Evolutionary conservation across 176 grass and related monocot genomes (phyloP).

Genomic region (Phoenix dactylifera): DNA sequence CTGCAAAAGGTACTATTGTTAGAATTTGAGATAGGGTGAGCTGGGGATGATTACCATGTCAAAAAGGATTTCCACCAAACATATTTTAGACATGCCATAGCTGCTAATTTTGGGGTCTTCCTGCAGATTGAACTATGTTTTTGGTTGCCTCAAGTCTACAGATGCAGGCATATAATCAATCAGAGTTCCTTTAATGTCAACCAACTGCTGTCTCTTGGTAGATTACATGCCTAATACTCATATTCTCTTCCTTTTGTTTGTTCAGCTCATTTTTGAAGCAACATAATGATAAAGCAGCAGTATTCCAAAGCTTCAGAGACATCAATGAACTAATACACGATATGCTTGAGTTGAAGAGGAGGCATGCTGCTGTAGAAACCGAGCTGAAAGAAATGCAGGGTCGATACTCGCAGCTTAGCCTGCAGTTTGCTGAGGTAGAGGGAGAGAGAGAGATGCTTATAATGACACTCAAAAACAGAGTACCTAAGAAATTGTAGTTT

Average conservation of each 20-base stretch:
- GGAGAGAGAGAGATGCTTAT: slow-evolving; percentile 80
- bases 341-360: slow-evolving; percentile 74
- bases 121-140: too few relatives aligned
- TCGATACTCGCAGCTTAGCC: slow-evolving; percentile 86
- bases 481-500: slow-evolving; percentile 34
- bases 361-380: slow-evolving; percentile 44
- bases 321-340: slow-evolving; percentile 98
- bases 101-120: too few relatives aligned
- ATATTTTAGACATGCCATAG: too few relatives aligned
- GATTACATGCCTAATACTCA: background rate
- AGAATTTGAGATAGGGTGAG: too few relatives aligned
- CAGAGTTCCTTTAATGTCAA: too few relatives aligned
- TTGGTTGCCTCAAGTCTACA: too few relatives aligned
- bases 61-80: too few relatives aligned
- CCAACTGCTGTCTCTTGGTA: too few relatives aligned
- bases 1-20: too few relatives aligned
- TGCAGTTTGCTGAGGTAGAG: slow-evolving; percentile 88
- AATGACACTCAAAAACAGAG: slow-evolving; percentile 58
- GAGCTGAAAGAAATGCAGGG: slow-evolving; percentile 83
- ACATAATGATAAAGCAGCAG: slow-evolving; percentile 69
- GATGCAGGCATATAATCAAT: too few relatives aligned
- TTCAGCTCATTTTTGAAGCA: slow-evolving; percentile 90
- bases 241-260: slow-evolving; percentile 5
- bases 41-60: too few relatives aligned
- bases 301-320: slow-evolving; percentile 92